Evolutionary conservation across 2,329 filamentous ascomycete genomes (phyloP), one percentile per base, ranked within the genome.

Genomic region (Arthrobotrys musiformis): DNA sequence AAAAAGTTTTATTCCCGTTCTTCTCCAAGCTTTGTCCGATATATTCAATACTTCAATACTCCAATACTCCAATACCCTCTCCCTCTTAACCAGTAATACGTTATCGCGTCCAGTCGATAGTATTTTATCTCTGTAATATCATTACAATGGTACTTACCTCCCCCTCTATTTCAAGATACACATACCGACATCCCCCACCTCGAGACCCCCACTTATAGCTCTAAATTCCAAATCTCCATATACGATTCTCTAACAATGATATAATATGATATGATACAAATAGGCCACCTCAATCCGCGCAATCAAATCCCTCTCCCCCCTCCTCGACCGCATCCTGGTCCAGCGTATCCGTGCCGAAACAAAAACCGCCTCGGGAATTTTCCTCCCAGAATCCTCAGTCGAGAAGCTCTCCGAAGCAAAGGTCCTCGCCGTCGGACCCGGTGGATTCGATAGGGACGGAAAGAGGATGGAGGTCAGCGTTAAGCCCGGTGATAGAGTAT

Each of bases 401-500:
- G 97, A 99, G 89, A 95, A 99, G 86, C 89, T 98, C 84, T 98
- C 97, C 86, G 94, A 98, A 88, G 95, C 93, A 82, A 94, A 93
- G 86, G 95, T 99, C 69, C 87, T 99, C 78, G 95, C 95, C 79
- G 94, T 99, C 79, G 95, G 95, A 67, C 95, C 95, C 72, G 95
- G 95, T 79, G 90, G 88, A 13, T 82, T 97, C 78, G 93, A 96
- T 87, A 93, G 91, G 86, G 91, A 97, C 78, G 95, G 95, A 81
- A 92, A 95, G 88, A 89, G 93, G 81, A 86, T 97, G 82, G 88
- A 91, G 79, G 93, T 94, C 87, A 91, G 93, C 82, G 95, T 98
- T 73, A 80, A 87, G 81, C 86, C 90, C 58, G 95, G 95, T 81
- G 95, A 99, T 87, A 92, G 92, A 83, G 95, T 99, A 79, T 86